These are phyloP conservation scores for Thozetella sp. DNA, from an alignment of 495 filamentous ascomycete genomes.

Conservation along the genomic window DNA sequence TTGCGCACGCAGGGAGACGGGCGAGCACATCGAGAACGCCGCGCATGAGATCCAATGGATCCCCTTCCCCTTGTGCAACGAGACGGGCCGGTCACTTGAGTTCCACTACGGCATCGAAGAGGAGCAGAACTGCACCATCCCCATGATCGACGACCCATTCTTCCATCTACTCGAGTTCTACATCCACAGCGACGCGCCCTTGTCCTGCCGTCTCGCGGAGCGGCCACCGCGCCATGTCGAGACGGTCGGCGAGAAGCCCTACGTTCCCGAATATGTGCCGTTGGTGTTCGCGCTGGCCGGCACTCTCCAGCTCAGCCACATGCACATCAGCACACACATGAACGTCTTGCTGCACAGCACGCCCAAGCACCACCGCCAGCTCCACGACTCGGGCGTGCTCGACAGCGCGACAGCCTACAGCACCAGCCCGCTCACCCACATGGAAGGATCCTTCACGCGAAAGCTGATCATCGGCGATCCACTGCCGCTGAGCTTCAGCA, in stretches of 20 bases:
- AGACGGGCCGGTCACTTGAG: conserved; percentile 79
- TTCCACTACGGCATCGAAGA: conserved; percentile 83
- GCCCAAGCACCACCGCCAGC: conserved; percentile 54
- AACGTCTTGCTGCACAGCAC: conserved; percentile 85
- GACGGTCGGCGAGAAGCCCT: conserved; percentile 41
- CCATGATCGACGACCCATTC: conserved; percentile 80
- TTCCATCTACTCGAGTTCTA: conserved; percentile 99
- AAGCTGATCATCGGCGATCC: conserved; percentile 86
- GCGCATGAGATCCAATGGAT: conserved; percentile 89
- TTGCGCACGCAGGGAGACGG: conserved; percentile 56
- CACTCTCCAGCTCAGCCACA: conserved; percentile 82
- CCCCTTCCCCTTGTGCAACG: conserved; percentile 89
- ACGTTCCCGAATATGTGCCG: conserved; percentile 56
- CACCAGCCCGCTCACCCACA: conserved; percentile 68
- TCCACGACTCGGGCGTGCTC: conserved; percentile 68
- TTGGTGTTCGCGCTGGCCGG: conserved; percentile 85
- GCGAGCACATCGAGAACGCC: conserved; percentile 77
- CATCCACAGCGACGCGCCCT: conserved; percentile 92
- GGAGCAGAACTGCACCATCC: conserved; percentile 91
- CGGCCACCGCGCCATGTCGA: conserved; percentile 60
- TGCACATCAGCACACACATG: conserved; percentile 87
- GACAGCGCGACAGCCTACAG: conserved; percentile 86
- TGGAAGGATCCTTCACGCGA: conserved; percentile 47
- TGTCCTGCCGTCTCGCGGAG: conserved; percentile 89
- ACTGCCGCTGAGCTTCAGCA: conserved; percentile 75